These are phyloP conservation scores for Hyphodiscus sp. DNA, from an alignment of 2,329 filamentous ascomycete species.

Conservation along the genomic window DNA sequence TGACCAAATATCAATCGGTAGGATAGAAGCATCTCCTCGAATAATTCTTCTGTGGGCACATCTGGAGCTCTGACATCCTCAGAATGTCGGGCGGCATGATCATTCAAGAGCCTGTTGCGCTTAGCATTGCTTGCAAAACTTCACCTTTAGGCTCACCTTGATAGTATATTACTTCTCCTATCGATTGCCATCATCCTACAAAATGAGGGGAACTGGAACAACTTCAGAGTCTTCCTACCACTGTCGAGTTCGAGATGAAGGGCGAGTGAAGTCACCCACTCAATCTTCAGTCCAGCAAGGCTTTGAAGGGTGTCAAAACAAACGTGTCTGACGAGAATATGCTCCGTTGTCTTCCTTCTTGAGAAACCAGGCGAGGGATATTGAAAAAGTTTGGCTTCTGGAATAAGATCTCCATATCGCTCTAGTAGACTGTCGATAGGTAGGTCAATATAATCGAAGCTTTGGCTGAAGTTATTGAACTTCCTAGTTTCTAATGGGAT, in stretches of 20 bases:
- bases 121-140: not conserved
- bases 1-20: not conserved
- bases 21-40: not conserved
- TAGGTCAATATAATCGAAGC: constrained; percentile 2
- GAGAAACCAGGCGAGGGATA: not conserved
- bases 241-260: constrained; percentile 14
- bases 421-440: not conserved
- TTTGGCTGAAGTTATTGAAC: constrained; percentile 1
- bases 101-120: not conserved
- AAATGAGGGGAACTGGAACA: constrained; percentile 13
- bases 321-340: not conserved
- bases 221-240: constrained; percentile 8
- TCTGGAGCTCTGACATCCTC: not conserved
- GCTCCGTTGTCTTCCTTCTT: not conserved
- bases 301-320: constrained; percentile 5
- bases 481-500: not conserved
- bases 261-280: constrained; percentile 8
- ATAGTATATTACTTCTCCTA: not conserved
- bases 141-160: no score
- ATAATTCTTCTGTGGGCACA: not conserved
- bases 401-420: constrained; percentile 4
- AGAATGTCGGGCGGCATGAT: not conserved
- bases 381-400: not conserved
- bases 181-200: constrained; percentile 2
- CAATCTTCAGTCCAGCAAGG: constrained; percentile 5